Base-by-base conservation (phyloP, 225 moss, liverwort and hornwort genomes). In the Polytrichum formosum region DNA sequence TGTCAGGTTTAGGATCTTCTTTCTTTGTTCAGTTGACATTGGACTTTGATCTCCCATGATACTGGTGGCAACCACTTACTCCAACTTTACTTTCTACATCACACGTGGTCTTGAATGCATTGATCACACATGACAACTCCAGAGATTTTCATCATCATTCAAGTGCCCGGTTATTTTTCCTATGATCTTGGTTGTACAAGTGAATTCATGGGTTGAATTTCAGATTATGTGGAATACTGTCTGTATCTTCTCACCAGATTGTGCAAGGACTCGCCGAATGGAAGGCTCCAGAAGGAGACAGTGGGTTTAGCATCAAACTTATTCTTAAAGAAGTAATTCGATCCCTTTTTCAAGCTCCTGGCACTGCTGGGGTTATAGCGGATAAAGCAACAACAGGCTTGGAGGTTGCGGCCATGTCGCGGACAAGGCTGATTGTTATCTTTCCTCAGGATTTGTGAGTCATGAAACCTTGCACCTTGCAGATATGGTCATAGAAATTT, bases 371-470 rank as follows among this genome's bases (percentile, higher is more conserved):
- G 54, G 37, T 67, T 27, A 68, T 72, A 31, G 65, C 75, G 53
- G 54, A 69, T 54, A 75, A 68, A 69, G 72, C 75, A 69, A 70
- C 37, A 22, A 70, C 84, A n/a, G 76, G 70, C 55, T 71, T 81
- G 80, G 79, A 77, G 64, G 55, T 69, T 75, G 77, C 76, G 28
- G 69, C 76, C 23, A 81, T 78, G 74, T 30, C 78, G 37, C 76
- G 84, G 46, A 73, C 77, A 54, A 82, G 91, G 72, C 74, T 91
- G 66, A 25, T 91, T 56, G 91, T 91, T 63, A 78, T 91, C 54
- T 75, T 89, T 70, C 77, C 83, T 26, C 77, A 83, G 63, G 76
- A 76, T 79, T 86, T 82, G 91, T 91, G 84, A 91, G 89, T 83
- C 61, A 74, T 70, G 64, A 61, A 72, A 67, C 65, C 66, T 74